A percentile compares a stretch with the other conserved stretches of the same genome.
Conservation (phyloP, 1,284 basidiomycete species). For the Boletellus sp. region DNA sequence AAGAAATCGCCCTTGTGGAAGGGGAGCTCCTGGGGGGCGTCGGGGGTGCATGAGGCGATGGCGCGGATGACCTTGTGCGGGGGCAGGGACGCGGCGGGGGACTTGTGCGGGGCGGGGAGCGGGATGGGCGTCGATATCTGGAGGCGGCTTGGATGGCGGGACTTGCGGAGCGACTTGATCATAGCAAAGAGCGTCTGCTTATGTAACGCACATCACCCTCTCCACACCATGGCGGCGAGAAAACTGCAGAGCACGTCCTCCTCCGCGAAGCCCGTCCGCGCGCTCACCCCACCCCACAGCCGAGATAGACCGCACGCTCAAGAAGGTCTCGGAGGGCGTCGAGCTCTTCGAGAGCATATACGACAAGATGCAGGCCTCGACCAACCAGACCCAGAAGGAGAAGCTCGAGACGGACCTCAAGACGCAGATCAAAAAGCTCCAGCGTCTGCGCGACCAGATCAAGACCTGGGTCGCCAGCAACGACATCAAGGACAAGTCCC, state of each 20-base stretch:
- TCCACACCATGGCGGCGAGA: conserved; percentile 67
- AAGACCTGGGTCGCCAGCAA: conserved; percentile 98
- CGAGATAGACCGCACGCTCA: conserved; percentile 95
- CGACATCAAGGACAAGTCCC: conserved; percentile 99
- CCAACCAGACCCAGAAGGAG: conserved; percentile 95
- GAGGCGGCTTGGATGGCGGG: conserved; percentile 48
- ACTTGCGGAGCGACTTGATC: conserved; percentile 88
- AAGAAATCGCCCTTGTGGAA: conserved; percentile 98
- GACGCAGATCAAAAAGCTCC: conserved; percentile 99
- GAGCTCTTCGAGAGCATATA: conserved; percentile 94
- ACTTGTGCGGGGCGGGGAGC: conserved; percentile 62
- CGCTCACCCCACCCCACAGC: conserved; percentile 47
- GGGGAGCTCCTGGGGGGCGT: conserved; percentile 82
- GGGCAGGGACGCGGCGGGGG: conserved; percentile 68
- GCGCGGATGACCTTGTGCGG: conserved; percentile 97
- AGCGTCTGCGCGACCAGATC: conserved; percentile 97
- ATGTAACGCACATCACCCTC: conserved; percentile 18
- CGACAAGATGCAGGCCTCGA: conserved; percentile 93
- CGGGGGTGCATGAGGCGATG: conserved; percentile 63
- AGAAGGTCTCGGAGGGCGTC: conserved; percentile 91
- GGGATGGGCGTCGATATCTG: conserved; percentile 69
- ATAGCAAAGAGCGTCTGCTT: conserved; percentile 19
- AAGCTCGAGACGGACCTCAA: conserved; percentile 94
- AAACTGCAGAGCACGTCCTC: conserved; percentile 70
- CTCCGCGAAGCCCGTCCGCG: background rate